Base-by-base conservation (phyloP, 192 early-diverging fungal genomes). In the Entrophospora sp. region DNA sequence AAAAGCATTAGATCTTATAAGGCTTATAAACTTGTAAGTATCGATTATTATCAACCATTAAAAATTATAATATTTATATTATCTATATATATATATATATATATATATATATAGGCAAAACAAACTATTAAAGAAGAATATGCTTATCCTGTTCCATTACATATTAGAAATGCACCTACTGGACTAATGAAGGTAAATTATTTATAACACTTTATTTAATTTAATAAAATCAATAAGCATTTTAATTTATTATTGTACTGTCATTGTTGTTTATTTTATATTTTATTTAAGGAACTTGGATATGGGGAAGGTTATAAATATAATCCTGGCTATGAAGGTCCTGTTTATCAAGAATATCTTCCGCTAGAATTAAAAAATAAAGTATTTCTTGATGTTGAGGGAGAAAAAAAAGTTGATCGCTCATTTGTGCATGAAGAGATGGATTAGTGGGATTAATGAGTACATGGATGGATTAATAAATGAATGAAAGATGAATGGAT, bases 231-330 rank as follows among this genome's bases (percentile, higher is more conserved):
- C n/a, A 36, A 45, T 12, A 38, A n/a, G n/a, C 20, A 56, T 14
- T 65, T 4, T 27, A 45, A 35, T 7, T 55, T 38, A 31, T 55
- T 34, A 42, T 24, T 30, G 12, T 30, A 7, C 0, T 64, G 57
- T 22, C 0, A 65, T n/a, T 8, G n/a, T 55, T 61, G n/a, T 20
- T 4, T 25, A 0, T 22, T 9, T 18, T 34, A 13, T 24, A 22
- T 22, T 46, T 27, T n/a, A n/a, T 25, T 25, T 40, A 31, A 80
- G 73, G 64, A 91, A 30, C 56, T 94, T 25, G 91, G 89, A 1
- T 95, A 92, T 67, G 83, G 81, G 8, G 59, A 83, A 32, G 90
- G 78, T 0, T 95, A 94, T 77, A 87, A 90, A 63, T 94, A 93
- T 70, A 90, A 90, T 66, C 92, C 93, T 1, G 84, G 84, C 60